Conservation (phyloP, 2,329 filamentous ascomycete genomes). For the Periconia digitata region DNA sequence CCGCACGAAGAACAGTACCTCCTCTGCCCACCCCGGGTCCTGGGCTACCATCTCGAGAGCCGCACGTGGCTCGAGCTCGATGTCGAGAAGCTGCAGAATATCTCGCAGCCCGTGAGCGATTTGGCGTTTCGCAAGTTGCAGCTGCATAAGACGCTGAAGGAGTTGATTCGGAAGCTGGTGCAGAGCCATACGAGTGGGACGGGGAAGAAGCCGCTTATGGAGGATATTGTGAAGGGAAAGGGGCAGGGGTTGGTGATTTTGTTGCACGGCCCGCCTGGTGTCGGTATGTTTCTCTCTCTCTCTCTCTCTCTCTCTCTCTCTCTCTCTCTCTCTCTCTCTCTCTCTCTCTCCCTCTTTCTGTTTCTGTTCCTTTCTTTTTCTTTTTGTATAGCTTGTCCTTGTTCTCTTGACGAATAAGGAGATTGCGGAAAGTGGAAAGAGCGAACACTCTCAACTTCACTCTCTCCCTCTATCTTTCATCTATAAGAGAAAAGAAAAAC, state of each 20-base stretch:
- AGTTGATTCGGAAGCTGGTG: slow-evolving; percentile 10
- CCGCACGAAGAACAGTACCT: slow-evolving; percentile 8
- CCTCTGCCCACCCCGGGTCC: slow-evolving; percentile 11
- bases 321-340: too few relatives aligned
- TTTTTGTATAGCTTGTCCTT: too few relatives aligned
- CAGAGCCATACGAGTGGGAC: slow-evolving; percentile 12
- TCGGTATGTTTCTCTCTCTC: background rate
- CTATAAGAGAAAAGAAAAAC: too few relatives aligned
- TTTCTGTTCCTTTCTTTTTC: too few relatives aligned
- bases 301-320: too few relatives aligned
- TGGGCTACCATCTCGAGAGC: slow-evolving; percentile 10
- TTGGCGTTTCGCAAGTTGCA: slow-evolving; percentile 9
- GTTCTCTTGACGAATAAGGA: too few relatives aligned
- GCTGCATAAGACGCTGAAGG: slow-evolving; percentile 2
- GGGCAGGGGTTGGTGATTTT: slow-evolving; percentile 6
- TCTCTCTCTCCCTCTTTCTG: too few relatives aligned
- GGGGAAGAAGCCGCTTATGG: slow-evolving; percentile 11
- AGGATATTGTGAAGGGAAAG: slow-evolving; percentile 27
- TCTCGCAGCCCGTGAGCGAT: slow-evolving; percentile 7
- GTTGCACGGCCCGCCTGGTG: slow-evolving; percentile 10
- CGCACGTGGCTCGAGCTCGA: slow-evolving; percentile 11
- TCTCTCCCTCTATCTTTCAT: too few relatives aligned
- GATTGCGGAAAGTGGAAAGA: too few relatives aligned
- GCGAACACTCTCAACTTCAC: slow-evolving; percentile 11
- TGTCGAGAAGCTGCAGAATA: slow-evolving; percentile 5